phyloP scores from a whole-genome alignment of 2,329 filamentous ascomycete genomes.

The Grosmannia penicillata region DNA sequence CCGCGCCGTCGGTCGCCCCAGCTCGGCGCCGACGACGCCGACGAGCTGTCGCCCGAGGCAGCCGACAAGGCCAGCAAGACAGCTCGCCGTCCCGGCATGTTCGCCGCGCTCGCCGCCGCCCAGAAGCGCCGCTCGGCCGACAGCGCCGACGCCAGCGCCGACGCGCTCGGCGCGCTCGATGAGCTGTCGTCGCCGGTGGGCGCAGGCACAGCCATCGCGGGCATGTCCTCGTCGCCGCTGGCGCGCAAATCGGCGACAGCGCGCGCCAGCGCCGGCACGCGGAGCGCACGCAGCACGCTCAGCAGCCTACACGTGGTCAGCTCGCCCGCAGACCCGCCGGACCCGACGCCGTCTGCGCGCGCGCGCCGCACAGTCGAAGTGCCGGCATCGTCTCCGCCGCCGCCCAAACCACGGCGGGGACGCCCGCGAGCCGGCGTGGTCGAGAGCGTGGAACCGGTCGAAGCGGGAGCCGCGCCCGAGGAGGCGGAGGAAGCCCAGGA shows the following conservation, averaged over 20 bases:
- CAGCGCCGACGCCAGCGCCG: neutral
- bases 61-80: neutral
- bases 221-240: slow-evolving; percentile 8
- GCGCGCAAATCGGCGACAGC: slow-evolving; percentile 7
- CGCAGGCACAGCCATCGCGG: neutral
- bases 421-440: neutral
- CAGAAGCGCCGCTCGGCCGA: neutral
- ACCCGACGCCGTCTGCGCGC: neutral
- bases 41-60: slow-evolving; percentile 20
- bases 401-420: neutral
- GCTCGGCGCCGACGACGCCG: slow-evolving; percentile 12
- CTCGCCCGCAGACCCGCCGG: no score
- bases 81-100: neutral
- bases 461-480: slow-evolving; percentile 11
- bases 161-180: slow-evolving; percentile 11
- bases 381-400: slow-evolving; percentile 3
- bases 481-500: slow-evolving; percentile 24
- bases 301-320: neutral
- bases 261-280: neutral
- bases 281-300: neutral
- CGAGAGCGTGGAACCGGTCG: slow-evolving; percentile 10
- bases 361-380: neutral
- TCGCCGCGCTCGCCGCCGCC: slow-evolving; percentile 1
- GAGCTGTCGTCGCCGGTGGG: slow-evolving; percentile 15
- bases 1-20: slow-evolving; percentile 7